Conservation (phyloP, 352 stramenopile species). For the Pythium chondricola region DNA sequence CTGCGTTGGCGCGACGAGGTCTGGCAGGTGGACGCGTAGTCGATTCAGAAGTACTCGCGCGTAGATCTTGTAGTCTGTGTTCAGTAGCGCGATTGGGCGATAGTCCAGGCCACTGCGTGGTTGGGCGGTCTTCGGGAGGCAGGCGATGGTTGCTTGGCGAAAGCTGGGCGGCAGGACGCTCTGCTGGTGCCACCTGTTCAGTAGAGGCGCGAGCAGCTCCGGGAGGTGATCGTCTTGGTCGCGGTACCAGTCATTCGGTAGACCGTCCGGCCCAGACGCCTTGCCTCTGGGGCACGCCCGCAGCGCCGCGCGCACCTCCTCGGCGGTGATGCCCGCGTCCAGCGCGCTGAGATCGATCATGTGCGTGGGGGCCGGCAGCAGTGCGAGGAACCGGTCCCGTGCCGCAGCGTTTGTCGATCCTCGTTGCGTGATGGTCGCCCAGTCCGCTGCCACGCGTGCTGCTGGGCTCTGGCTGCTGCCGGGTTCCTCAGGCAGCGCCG, state of each 20-base stretch:
- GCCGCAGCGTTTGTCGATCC: neutral
- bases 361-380: neutral
- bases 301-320: neutral
- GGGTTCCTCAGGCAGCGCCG: neutral
- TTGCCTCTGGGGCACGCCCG: neutral
- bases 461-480: too few species aligned
- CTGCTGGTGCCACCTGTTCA: too few species aligned
- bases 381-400: neutral
- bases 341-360: neutral
- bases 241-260: slow-evolving; percentile 13
- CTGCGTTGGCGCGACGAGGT: too few species aligned
- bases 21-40: too few species aligned
- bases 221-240: slow-evolving; percentile 8
- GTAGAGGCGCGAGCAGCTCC: too few species aligned
- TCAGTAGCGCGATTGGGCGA: too few species aligned
- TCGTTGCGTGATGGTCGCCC: slow-evolving; percentile 2
- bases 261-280: neutral
- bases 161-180: too few species aligned
- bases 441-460: neutral
- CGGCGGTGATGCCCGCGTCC: slow-evolving; percentile 4
- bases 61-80: too few species aligned
- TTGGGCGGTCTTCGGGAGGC: too few species aligned
- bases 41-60: too few species aligned
- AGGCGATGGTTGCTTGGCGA: too few species aligned
- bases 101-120: too few species aligned